Evolutionary conservation across 768 basidiomycete genomes (phyloP), one percentile per base, ranked within the genome.

Genomic region (Tylopilus sp.): DNA sequence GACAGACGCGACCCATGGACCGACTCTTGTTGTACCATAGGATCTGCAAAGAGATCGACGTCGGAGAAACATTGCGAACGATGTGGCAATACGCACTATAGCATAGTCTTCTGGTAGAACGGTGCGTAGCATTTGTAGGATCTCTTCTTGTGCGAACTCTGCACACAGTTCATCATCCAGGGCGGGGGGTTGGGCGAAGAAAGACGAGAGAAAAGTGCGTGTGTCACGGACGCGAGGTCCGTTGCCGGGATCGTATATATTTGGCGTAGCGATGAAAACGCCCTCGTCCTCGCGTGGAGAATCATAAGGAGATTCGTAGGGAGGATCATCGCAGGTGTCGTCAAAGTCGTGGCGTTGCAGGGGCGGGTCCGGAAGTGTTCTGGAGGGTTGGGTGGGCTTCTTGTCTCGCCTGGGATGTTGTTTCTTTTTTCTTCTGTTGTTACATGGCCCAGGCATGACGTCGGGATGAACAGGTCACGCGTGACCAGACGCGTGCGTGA

Each of bases 1-100:
- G 89, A 61, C 90, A 92, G 47, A 92, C 78, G 25, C 90, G 82
- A 49, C 83, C 79, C 11, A 75, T 78, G 6, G 77, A 68, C 3
- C 90, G 80, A 63, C 86, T 89, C 71, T 89, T 89, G 74, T 92
- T 92, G 63, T 92, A 91, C 89, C 89, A 92, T 13, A 91, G 60
- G 11, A 87, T 83, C 88, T 89, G 55, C 25, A 29, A 9, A 47
- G 37, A 52, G 42, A 19, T 50, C 30, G 10, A 45, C 38, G n/a
- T 17, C 19, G 12, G 41, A 34, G 33, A 50, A 8, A 13, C 25
- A 22, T 40, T 36, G 21, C n/a, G 24, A 43, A 9, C 11, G 44
- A 19, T 30, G 4, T 24, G 72, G 43, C 57, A 88, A 87, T 57
- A 86, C 84, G 43, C 59, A 90, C 89, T 57, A 86, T 62, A 0